These are phyloP conservation scores for Phytophthora cryptogea DNA, from an alignment of 352 stramenopile genomes.

Conservation along the genomic window DNA sequence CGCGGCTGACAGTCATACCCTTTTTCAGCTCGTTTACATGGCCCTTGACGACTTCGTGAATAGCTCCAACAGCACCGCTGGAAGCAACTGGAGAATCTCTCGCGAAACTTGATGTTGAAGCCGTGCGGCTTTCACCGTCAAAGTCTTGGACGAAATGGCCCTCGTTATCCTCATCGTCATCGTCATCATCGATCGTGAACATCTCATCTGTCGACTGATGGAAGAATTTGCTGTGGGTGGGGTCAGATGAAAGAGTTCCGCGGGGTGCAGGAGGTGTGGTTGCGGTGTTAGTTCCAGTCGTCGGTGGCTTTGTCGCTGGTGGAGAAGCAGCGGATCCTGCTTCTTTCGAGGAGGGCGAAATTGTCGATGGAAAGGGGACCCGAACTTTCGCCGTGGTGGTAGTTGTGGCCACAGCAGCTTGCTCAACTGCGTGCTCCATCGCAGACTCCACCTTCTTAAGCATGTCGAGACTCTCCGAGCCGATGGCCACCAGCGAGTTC, in stretches of 20 bases:
- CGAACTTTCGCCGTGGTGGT: slow-evolving; percentile 48
- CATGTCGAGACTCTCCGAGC: slow-evolving; percentile 74
- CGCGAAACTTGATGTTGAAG: slow-evolving; percentile 45
- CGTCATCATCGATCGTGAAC: slow-evolving; percentile 84
- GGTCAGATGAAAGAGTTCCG: slow-evolving; percentile 30
- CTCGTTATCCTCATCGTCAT: slow-evolving; percentile 63
- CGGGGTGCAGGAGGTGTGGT: slow-evolving; percentile 24
- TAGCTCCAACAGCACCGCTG: slow-evolving; percentile 18
- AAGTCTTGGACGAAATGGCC: slow-evolving; percentile 33
- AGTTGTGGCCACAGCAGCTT: slow-evolving; percentile 31
- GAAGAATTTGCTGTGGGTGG: slow-evolving; percentile 44
- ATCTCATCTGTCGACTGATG: slow-evolving; percentile 74
- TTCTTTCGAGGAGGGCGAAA: slow-evolving; percentile 31
- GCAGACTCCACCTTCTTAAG: slow-evolving; percentile 78
- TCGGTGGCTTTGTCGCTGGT: slow-evolving; percentile 9
- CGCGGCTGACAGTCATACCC: slow-evolving; percentile 69
- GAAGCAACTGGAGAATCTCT: slow-evolving; percentile 43
- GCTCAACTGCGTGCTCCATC: slow-evolving; percentile 34
- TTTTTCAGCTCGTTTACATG: slow-evolving; percentile 56
- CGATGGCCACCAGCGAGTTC: slow-evolving; percentile 64
- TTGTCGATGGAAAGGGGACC: slow-evolving; percentile 38
- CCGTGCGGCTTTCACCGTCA: slow-evolving; percentile 40
- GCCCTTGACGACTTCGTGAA: slow-evolving; percentile 64
- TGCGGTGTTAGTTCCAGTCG: slow-evolving; percentile 1
- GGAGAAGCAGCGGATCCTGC: slow-evolving; percentile 7